Evolutionary conservation across 1,284 basidiomycete genomes (phyloP), one percentile per base, ranked within the genome.

Genomic region (Cutaneotrichosporon spelunceum): DNA sequence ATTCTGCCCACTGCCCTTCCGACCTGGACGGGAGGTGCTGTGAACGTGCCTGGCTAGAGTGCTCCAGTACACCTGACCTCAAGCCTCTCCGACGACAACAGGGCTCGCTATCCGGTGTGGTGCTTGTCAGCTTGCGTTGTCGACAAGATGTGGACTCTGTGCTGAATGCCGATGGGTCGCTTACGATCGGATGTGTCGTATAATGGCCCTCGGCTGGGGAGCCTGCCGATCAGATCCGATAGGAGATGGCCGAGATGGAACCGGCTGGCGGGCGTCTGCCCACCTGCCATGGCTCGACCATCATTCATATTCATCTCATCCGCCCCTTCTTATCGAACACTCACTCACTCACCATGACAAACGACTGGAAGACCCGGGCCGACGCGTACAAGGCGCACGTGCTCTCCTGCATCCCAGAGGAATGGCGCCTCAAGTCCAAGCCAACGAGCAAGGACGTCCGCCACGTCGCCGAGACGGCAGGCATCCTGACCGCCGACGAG

Each of bases 401-500:
- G 16, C 27, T 56, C 30, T 60, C 45, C 9, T 21, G 30, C 30
- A 66, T 66, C 57, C 65, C 65, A 7, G 14, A 36, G 13, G 62
- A 44, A 14, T 66, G 65, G 65, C 62, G 59, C 24, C 55, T 66
- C 14, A 21, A 50, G 42, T 16, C n/a, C 21, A n/a, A 27, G 26
- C 21, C 39, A 24, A 19, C 54, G 1, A 21, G 50, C 42, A 49
- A 53, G 11, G 60, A 64, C 29, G 65, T 64, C 14, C 60, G 60
- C 8, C 27, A 57, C 34, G 61, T 66, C 55, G 62, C 66, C 7
- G 54, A 63, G 57, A 39, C 49, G 26, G 55, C 55, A 16, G 61
- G 63, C 8, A 52, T 70, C 54, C 66, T 75, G 23, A 57, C 63
- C 10, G 19, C 62, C 0, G 53, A 56, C 56, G 68, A 78, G 64